Evolutionary conservation across 1,284 basidiomycete species (phyloP).

Genomic region (Ganoderma leucocontextum): DNA sequence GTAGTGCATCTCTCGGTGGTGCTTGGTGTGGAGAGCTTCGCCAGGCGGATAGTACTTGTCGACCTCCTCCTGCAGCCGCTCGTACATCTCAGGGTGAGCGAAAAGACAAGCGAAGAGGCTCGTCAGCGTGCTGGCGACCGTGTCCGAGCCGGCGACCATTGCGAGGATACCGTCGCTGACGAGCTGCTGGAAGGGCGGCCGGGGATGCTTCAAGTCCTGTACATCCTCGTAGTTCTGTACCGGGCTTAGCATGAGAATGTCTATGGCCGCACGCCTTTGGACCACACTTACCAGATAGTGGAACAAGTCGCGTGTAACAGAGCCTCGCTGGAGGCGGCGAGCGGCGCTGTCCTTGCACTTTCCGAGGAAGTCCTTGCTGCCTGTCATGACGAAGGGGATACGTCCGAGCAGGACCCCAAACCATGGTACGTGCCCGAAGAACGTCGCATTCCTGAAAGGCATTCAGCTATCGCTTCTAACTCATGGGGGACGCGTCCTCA

Average conservation of each 20-base stretch:
- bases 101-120: slow-evolving; percentile 37
- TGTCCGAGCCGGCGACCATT: slow-evolving; percentile 44
- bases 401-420: not conserved
- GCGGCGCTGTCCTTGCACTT: not conserved
- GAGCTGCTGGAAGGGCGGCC: slow-evolving; percentile 23
- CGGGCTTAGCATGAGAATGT: not conserved
- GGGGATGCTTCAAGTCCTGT: slow-evolving; percentile 19
- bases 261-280: not conserved
- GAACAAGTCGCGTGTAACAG: not conserved
- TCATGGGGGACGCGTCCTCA: not conserved
- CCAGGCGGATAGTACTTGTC: slow-evolving; percentile 39
- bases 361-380: not conserved
- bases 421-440: not conserved
- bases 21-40: slow-evolving; percentile 37
- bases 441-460: not conserved
- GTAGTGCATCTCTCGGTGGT: slow-evolving; percentile 40
- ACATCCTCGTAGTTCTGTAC: slow-evolving; percentile 35
- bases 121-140: slow-evolving; percentile 36
- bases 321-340: not conserved
- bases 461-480: not conserved
- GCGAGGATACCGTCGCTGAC: slow-evolving; percentile 32
- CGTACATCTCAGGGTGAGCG: slow-evolving; percentile 31
- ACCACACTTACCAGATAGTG: not conserved
- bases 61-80: slow-evolving; percentile 38
- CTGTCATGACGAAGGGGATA: not conserved